Conservation (phyloP, 306 rosid species). For the Cajanus cajan region DNA sequence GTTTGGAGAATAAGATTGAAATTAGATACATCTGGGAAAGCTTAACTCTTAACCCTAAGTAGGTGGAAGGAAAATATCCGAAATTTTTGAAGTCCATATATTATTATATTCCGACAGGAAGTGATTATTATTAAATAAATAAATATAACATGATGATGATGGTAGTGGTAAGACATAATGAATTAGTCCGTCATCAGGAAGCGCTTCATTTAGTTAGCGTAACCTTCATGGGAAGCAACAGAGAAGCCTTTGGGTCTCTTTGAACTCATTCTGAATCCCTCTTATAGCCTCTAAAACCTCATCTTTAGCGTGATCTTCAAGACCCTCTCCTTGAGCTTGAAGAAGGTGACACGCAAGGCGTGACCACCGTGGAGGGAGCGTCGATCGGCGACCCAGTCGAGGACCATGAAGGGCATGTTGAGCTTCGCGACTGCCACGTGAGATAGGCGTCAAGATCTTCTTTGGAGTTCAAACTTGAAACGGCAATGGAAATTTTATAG, state of each 20-base stretch:
- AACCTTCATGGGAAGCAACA: slow-evolving; percentile 51
- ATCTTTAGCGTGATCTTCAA: slow-evolving; percentile 36
- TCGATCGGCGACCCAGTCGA: slow-evolving; percentile 66
- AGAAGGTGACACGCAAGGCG: slow-evolving; percentile 44
- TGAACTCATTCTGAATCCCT: slow-evolving; percentile 42
- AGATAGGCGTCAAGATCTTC: slow-evolving; percentile 44
- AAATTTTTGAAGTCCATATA: too few relatives aligned
- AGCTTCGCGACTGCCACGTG: slow-evolving; percentile 61
- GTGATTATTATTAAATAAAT: too few relatives aligned
- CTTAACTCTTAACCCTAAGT: too few relatives aligned
- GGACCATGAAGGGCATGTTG: slow-evolving; percentile 65
- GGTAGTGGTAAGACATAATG: too few relatives aligned
- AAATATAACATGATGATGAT: too few relatives aligned
- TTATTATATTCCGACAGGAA: too few relatives aligned
- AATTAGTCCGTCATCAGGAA: too few relatives aligned
- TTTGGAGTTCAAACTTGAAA: slow-evolving; percentile 61
- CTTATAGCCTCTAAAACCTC: slow-evolving; percentile 49
- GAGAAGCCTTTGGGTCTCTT: slow-evolving; percentile 70
- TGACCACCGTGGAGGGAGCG: too few relatives aligned
- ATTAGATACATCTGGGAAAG: too few relatives aligned
- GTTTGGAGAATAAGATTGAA: too few relatives aligned
- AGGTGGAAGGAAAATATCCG: too few relatives aligned
- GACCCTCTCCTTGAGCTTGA: slow-evolving; percentile 60
- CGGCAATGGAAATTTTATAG: too few relatives aligned
- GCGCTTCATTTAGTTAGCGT: slow-evolving; percentile 48